phyloP scores from a whole-genome alignment of 1,284 basidiomycete genomes.

The Chalciporus sp. region DNA sequence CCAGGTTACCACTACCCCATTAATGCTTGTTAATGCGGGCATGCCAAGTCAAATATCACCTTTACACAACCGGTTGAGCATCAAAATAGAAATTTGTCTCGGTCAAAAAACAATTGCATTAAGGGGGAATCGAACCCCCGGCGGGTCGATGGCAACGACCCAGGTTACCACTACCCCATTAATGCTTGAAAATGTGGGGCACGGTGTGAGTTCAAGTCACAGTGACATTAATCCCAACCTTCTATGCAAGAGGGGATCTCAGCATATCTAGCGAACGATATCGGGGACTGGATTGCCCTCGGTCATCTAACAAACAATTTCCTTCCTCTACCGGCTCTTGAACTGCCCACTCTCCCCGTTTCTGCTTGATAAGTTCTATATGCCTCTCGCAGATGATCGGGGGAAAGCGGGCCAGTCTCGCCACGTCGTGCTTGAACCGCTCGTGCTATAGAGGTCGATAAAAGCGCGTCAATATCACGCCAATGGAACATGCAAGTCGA shows the following conservation, averaged over 20 bases:
- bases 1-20: slow-evolving; percentile 41
- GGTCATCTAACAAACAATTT: slow-evolving; percentile 55
- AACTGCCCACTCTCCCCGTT: slow-evolving; percentile 76
- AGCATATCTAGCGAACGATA: background rate
- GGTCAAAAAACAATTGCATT: slow-evolving; percentile 52
- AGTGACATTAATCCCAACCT: too few relatives aligned
- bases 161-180: slow-evolving; percentile 41
- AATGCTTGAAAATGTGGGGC: slow-evolving; percentile 26
- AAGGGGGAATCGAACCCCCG: slow-evolving; percentile 80
- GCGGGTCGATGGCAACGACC: slow-evolving; percentile 57
- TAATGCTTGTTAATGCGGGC: too few relatives aligned
- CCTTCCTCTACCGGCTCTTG: slow-evolving; percentile 65
- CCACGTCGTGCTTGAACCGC: slow-evolving; percentile 72
- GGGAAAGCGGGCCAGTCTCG: slow-evolving; percentile 78
- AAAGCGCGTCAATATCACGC: background rate
- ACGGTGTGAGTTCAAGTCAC: too few relatives aligned
- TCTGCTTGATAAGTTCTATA: slow-evolving; percentile 83
- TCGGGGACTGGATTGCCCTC: background rate
- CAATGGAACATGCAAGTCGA: background rate
- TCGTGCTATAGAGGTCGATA: slow-evolving; percentile 54
- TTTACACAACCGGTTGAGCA: too few relatives aligned
- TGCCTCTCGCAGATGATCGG: slow-evolving; percentile 87
- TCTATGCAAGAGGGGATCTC: too few relatives aligned
- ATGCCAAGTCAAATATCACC: too few relatives aligned
- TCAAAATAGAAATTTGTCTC: too few relatives aligned